Evolutionary conservation across 2,329 filamentous ascomycete genomes (phyloP).

Genomic region (Parastagonospora avenae): DNA sequence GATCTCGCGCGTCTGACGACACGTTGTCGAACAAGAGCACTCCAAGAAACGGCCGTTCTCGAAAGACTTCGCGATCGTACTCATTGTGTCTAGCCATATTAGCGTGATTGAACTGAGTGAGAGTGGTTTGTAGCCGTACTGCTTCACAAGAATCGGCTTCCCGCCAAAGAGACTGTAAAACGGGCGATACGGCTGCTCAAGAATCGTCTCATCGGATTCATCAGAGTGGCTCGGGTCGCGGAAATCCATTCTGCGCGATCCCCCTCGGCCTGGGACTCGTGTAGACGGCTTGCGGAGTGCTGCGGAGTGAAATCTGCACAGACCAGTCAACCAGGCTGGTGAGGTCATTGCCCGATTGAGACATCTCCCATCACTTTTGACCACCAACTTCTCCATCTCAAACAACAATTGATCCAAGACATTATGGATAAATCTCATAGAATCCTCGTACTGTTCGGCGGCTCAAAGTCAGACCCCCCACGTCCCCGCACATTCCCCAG

Average conservation of each 20-base stretch:
- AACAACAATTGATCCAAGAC: neutral
- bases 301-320: conserved; percentile 5
- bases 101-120: neutral
- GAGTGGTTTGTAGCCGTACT: conserved; percentile 30
- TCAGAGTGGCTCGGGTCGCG: conserved; percentile 30
- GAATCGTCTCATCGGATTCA: conserved; percentile 36
- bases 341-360: conserved; percentile 14
- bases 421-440: neutral
- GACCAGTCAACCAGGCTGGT: conserved; percentile 3
- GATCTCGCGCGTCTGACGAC: conserved; percentile 74
- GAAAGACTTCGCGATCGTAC: conserved; percentile 58
- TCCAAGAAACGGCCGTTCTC: conserved; percentile 66
- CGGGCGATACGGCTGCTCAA: conserved; percentile 54
- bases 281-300: neutral
- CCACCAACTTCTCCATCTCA: neutral
- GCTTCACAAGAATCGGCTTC: conserved; percentile 55
- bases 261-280: no score
- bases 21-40: conserved; percentile 76
- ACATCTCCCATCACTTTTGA: neutral
- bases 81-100: conserved; percentile 44
- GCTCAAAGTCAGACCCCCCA: conserved; percentile 24
- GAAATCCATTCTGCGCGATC: conserved; percentile 38
- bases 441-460: conserved; percentile 34
- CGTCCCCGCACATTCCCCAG: neutral
- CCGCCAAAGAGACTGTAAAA: conserved; percentile 57